phyloP scores from a whole-genome alignment of 805 yeast species.

The Kuraishia ogatae region DNA sequence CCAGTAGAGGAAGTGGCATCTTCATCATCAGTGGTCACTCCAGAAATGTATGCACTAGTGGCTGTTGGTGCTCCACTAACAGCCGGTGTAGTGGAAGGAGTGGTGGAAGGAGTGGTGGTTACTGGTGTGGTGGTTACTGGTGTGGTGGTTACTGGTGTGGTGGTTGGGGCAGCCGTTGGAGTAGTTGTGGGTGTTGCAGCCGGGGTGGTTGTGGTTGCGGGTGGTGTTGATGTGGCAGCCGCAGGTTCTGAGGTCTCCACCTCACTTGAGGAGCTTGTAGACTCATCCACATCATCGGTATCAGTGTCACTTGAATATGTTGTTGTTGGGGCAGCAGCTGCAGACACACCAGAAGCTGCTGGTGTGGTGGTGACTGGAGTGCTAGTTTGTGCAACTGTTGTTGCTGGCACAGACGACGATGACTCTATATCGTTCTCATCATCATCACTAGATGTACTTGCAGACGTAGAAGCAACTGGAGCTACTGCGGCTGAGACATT shows the following conservation, averaged over 20 bases:
- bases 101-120: background rate
- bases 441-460: background rate
- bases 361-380: background rate
- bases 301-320: slow-evolving; percentile 1
- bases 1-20: background rate
- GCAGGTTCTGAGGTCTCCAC: background rate
- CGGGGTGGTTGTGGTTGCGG: background rate
- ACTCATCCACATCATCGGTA: background rate
- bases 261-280: background rate
- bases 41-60: background rate
- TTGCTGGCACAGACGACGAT: background rate
- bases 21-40: background rate
- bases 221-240: background rate
- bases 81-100: background rate
- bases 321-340: background rate
- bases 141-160: background rate
- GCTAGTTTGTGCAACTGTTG: background rate
- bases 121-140: background rate
- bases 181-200: background rate
- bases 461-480: background rate
- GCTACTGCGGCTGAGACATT: background rate
- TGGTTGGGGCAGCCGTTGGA: background rate
- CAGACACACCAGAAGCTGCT: background rate
- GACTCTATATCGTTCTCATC: background rate
- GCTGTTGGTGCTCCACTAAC: background rate